Evolutionary conservation across 106 monocot genomes (phyloP).

Genomic region (Allium sativum): DNA sequence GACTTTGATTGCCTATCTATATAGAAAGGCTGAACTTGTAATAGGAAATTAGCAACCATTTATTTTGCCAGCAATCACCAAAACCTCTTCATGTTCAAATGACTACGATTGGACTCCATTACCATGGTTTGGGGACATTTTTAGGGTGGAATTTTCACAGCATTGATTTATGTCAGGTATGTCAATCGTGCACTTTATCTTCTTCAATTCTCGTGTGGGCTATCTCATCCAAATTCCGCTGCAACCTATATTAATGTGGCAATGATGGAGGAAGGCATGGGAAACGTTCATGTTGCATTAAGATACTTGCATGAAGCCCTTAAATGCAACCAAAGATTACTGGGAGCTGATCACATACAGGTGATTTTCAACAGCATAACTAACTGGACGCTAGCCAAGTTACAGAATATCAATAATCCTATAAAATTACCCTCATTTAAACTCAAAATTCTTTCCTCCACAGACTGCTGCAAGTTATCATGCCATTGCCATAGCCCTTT

Average conservation of each 20-base stretch:
- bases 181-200: conserved; percentile 84
- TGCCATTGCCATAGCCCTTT: conserved; percentile 93
- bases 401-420: neutral
- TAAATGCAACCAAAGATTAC: conserved; percentile 85
- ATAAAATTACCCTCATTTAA: neutral
- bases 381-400: neutral
- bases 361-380: conserved; percentile 12
- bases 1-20: too few species aligned
- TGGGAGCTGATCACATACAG: conserved; percentile 95
- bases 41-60: too few species aligned
- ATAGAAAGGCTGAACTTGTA: too few species aligned
- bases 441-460: neutral
- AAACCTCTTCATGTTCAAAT: too few species aligned
- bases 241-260: conserved; percentile 99
- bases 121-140: too few species aligned
- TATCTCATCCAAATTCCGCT: conserved; percentile 90
- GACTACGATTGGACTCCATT: too few species aligned
- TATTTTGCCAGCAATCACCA: too few species aligned
- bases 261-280: conserved; percentile 99
- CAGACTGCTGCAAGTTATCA: conserved; percentile 98
- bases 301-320: conserved; percentile 89
- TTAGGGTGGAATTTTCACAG: neutral
- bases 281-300: conserved; percentile 88
- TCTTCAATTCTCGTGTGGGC: conserved; percentile 85
- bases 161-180: conserved; percentile 44